A percentile compares a stretch with the other conserved stretches of the same genome.
Evolutionary conservation across 768 basidiomycete species (phyloP).

Genomic region (Dentipellis fragilis): DNA sequence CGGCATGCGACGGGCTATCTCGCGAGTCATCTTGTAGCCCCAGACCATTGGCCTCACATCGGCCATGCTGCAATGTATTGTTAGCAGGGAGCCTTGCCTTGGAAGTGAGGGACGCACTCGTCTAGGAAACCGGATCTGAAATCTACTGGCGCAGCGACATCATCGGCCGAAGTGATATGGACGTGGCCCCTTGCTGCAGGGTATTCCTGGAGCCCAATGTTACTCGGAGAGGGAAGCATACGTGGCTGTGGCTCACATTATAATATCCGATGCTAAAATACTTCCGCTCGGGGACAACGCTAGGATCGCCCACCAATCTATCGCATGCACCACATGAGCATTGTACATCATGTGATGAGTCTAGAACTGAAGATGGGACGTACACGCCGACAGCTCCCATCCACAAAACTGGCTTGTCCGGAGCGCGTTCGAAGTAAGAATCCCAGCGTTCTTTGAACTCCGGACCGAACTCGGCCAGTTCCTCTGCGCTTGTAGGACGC

Average conservation of each 20-base stretch:
- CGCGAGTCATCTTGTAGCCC: slow-evolving; percentile 45
- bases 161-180: slow-evolving; percentile 12
- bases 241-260: neutral
- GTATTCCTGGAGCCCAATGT: slow-evolving; percentile 3
- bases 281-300: slow-evolving; percentile 3
- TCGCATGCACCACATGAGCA: neutral
- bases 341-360: neutral
- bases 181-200: slow-evolving; percentile 12
- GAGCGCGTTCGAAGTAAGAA: slow-evolving; percentile 35
- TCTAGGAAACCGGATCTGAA: slow-evolving; percentile 9
- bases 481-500: slow-evolving; percentile 34
- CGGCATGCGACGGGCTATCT: slow-evolving; percentile 44
- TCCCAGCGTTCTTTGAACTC: slow-evolving; percentile 41
- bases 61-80: slow-evolving; percentile 14
- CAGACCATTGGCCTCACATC: slow-evolving; percentile 35
- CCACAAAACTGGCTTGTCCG: slow-evolving; percentile 47
- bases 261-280: slow-evolving; percentile 11
- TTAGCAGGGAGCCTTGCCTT: no score
- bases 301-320: slow-evolving; percentile 12
- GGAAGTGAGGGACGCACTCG: neutral
- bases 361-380: slow-evolving; percentile 9
- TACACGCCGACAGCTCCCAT: slow-evolving; percentile 34
- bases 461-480: slow-evolving; percentile 39
- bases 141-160: slow-evolving; percentile 11
- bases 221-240: no score